Percentiles rank a stretch among this genome's conserved stretches.
Evolutionary conservation across 2,329 filamentous ascomycete species (phyloP).

Genomic region (Hypoxylon sp.): DNA sequence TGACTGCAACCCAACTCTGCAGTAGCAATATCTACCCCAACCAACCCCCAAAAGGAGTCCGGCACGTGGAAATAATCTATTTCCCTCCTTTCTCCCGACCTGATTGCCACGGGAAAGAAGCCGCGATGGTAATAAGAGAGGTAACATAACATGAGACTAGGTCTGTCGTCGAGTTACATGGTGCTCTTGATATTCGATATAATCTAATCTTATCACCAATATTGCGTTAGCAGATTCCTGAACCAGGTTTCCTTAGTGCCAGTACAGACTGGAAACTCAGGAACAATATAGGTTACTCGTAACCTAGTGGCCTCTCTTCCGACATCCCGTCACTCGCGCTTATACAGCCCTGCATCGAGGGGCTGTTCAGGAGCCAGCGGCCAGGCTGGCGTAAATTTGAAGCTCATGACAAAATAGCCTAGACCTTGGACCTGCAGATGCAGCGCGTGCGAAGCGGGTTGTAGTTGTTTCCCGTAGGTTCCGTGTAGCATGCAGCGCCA

Average conservation of each 20-base stretch:
- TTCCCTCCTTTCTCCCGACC: slow-evolving; percentile 45
- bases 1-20: slow-evolving; percentile 27
- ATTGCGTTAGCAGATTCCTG: slow-evolving; percentile 10
- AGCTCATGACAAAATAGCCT: slow-evolving; percentile 29
- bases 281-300: slow-evolving; percentile 20
- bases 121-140: slow-evolving; percentile 34
- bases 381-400: slow-evolving; percentile 19
- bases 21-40: slow-evolving; percentile 33
- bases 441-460: slow-evolving; percentile 32
- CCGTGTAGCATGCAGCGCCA: slow-evolving; percentile 16
- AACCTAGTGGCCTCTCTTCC: slow-evolving; percentile 14
- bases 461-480: slow-evolving; percentile 12
- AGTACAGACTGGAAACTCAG: slow-evolving; percentile 26
- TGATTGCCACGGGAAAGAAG: slow-evolving; percentile 47
- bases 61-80: slow-evolving; percentile 49
- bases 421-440: slow-evolving; percentile 23
- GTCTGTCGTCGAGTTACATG: slow-evolving; percentile 20
- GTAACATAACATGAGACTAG: slow-evolving; percentile 33
- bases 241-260: slow-evolving; percentile 41
- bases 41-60: slow-evolving; percentile 34
- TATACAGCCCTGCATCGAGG: slow-evolving; percentile 6
- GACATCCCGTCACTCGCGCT: slow-evolving; percentile 21
- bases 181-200: slow-evolving; percentile 28
- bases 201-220: slow-evolving; percentile 34
- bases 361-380: slow-evolving; percentile 18